Conservation (phyloP, 2,329 filamentous ascomycete genomes). For the Dactylellina haptotyla region DNA sequence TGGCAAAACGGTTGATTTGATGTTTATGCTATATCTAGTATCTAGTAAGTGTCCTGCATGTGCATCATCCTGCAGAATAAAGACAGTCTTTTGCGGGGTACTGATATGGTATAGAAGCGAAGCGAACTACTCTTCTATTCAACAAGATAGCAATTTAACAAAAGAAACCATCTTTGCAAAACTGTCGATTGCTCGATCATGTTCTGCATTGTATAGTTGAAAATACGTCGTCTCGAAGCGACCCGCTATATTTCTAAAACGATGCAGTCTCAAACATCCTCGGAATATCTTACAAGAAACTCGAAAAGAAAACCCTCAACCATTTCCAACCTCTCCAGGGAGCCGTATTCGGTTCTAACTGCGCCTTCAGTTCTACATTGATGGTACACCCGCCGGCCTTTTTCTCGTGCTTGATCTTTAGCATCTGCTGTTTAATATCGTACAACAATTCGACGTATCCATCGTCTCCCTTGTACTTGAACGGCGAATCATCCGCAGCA, state of each 20-base stretch:
- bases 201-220: too few relatives aligned
- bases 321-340: slow-evolving; percentile 46
- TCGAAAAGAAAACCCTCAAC: slow-evolving; percentile 38
- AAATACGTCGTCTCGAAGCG: too few relatives aligned
- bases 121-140: too few relatives aligned
- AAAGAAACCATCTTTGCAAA: too few relatives aligned
- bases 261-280: background rate
- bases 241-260: background rate
- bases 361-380: slow-evolving; percentile 35
- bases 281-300: slow-evolving; percentile 37
- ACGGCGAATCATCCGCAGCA: slow-evolving; percentile 45
- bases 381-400: slow-evolving; percentile 37
- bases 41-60: too few relatives aligned
- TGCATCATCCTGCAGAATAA: too few relatives aligned
- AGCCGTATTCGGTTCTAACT: slow-evolving; percentile 43
- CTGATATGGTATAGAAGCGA: too few relatives aligned
- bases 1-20: too few relatives aligned
- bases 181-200: too few relatives aligned
- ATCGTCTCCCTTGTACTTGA: slow-evolving; percentile 34
- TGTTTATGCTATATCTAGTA: too few relatives aligned
- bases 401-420: slow-evolving; percentile 36
- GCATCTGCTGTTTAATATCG: slow-evolving; percentile 38
- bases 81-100: too few relatives aligned
- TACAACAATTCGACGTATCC: slow-evolving; percentile 42
- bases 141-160: too few relatives aligned